Conservation (phyloP, 2,329 filamentous ascomycete genomes). For the Drechslerella dactyloides region DNA sequence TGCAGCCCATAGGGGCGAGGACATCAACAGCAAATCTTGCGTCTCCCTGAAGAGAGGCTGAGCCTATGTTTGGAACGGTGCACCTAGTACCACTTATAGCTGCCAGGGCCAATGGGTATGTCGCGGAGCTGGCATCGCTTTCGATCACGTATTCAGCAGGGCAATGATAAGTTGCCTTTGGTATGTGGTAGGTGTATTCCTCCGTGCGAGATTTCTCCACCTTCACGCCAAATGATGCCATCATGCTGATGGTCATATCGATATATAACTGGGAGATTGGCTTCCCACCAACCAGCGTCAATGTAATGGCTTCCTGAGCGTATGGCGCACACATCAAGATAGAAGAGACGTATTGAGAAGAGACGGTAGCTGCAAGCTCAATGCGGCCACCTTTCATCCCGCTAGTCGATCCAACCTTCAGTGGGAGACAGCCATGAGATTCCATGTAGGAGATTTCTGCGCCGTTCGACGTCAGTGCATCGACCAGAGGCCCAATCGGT, state of each 20-base stretch:
- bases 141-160: constrained; percentile 87
- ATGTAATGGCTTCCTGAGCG: constrained; percentile 88
- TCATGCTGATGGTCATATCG: constrained; percentile 99
- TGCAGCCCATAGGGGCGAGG: constrained; percentile 89
- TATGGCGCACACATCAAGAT: constrained; percentile 97
- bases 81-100: constrained; percentile 95
- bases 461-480: constrained; percentile 84
- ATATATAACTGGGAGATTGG: constrained; percentile 97
- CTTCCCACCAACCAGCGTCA: constrained; percentile 91
- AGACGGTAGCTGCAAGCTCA: constrained; percentile 90
- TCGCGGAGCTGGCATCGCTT: constrained; percentile 96
- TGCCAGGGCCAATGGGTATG: constrained; percentile 90
- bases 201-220: constrained; percentile 79
- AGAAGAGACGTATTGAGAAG: constrained; percentile 98
- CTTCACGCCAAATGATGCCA: constrained; percentile 84
- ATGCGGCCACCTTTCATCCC: constrained; percentile 87
- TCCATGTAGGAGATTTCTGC: constrained; percentile 86
- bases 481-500: constrained; percentile 90
- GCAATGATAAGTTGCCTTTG: constrained; percentile 80
- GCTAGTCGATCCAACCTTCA: constrained; percentile 79
- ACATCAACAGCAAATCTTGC: constrained; percentile 92
- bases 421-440: constrained; percentile 79
- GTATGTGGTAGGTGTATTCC: constrained; percentile 91
- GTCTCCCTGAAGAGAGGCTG: constrained; percentile 88
- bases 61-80: constrained; percentile 95